Base-by-base conservation (phyloP, 345 rosid genomes). In the Linum lewisii region DNA sequence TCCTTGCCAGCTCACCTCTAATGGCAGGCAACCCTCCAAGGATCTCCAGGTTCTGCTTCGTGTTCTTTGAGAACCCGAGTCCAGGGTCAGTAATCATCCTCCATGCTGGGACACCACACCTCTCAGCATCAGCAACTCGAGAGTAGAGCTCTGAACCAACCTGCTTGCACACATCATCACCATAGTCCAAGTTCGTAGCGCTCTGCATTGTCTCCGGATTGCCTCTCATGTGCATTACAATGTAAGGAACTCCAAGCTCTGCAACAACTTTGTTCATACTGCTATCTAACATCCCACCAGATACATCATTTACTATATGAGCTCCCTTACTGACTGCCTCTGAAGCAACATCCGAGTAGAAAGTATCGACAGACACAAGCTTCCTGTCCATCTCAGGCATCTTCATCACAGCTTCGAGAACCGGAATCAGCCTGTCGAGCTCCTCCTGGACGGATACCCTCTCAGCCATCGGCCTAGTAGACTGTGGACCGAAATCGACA, bases 151-250 rank as follows among this genome's bases (percentile, higher is more conserved):
- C 97, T 15, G 77, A 77, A 44, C 90, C 85, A 74, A 93, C 86
- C 69, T 87, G 81, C 54, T 68, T 66, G 66, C 94, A 85, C 21
- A 84, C 81, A 75, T 93, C 75, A 56, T 72, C 47, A 4, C 47
- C 57, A 24, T 89, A 89, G 19, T 82, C 75, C 71, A 89, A 63
- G 73, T 93, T 85, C 59, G 87, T 83, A 64, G 57, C 47, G 63
- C 66, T 84, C 71, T 93, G 99, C 95, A 89, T 89, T 32, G 95
- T 84, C 25, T 75, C 56, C 24, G 94, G 94, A 71, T 92, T 88
- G 57, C 91, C 99, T 72, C 97, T 86, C 99, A 89, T 92, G 82
- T 93, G 97, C 97, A 89, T 93, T 1, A 77, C 79, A 51, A 89
- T 74, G 44, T 85, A 89, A 58, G 95, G 95, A 71, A 82, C 92